These are phyloP conservation scores for Paraleonurus japonicus DNA, from an alignment of 257 asterid genomes.

Conservation along the genomic window DNA sequence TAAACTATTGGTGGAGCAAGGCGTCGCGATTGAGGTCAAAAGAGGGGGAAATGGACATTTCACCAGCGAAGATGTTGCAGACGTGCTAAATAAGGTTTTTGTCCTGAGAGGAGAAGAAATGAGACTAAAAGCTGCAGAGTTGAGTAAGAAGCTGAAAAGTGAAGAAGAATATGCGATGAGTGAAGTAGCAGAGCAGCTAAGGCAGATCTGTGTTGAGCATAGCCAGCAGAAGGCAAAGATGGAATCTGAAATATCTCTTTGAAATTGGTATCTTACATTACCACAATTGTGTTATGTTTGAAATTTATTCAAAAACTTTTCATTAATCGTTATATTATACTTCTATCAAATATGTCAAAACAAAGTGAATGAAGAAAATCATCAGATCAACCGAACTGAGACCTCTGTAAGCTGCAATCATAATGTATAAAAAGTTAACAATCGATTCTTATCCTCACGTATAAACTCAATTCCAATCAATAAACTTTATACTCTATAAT, in stretches of 20 bases:
- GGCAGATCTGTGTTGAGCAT: slow-evolving; percentile 25
- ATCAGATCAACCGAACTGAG: neutral
- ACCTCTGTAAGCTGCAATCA: slow-evolving; percentile 6
- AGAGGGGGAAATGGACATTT: slow-evolving; percentile 28
- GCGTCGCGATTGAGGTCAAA: slow-evolving; percentile 38
- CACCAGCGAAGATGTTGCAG: slow-evolving; percentile 25
- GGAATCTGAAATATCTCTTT: neutral
- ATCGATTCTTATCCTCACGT: slow-evolving; percentile 14
- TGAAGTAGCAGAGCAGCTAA: slow-evolving; percentile 21
- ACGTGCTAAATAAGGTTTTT: slow-evolving; percentile 24
- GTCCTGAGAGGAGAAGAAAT: slow-evolving; percentile 26
- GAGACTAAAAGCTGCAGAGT: slow-evolving; percentile 26
- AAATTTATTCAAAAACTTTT: neutral
- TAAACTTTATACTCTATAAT: neutral
- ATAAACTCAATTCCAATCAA: slow-evolving; percentile 3
- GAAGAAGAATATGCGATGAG: slow-evolving; percentile 32
- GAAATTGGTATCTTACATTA: neutral
- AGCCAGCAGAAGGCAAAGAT: slow-evolving; percentile 4
- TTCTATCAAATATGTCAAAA: neutral
- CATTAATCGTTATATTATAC: neutral
- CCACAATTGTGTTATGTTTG: neutral
- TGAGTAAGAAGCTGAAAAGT: slow-evolving; percentile 29
- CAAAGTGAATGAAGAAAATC: neutral
- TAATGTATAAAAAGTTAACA: slow-evolving; percentile 3
- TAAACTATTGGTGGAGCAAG: slow-evolving; percentile 35